phyloP scores from a whole-genome alignment of 148 eudicot genomes.

The Rhododendron mucronatum region DNA sequence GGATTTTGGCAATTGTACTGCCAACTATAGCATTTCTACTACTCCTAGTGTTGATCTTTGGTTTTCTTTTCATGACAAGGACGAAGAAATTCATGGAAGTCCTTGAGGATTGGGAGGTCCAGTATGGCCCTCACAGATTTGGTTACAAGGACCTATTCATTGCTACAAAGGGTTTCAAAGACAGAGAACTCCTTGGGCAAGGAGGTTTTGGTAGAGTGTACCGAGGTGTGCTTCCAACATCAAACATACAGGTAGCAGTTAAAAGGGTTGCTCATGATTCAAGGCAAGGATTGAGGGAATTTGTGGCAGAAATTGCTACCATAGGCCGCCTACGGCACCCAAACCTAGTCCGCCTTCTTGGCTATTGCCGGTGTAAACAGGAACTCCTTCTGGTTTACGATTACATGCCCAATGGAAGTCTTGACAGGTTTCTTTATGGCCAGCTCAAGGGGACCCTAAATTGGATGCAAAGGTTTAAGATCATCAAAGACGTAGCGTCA shows the following conservation, averaged over 20 bases:
- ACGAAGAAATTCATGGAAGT: neutral
- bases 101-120: conserved; percentile 8
- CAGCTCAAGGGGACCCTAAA: neutral
- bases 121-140: neutral
- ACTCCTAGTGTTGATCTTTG: no score
- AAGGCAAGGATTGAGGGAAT: conserved; percentile 6
- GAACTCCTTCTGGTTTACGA: conserved; percentile 5
- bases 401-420: neutral
- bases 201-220: neutral
- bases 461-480: conserved; percentile 6
- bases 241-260: neutral
- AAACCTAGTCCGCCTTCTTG: neutral
- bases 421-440: neutral
- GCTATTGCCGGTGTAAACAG: neutral
- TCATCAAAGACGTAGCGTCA: conserved; percentile 5
- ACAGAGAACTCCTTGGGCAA: neutral
- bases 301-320: conserved; percentile 10
- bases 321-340: neutral
- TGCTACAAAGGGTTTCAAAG: neutral
- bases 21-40: neutral
- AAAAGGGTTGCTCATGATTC: conserved; percentile 1
- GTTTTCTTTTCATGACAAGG: neutral
- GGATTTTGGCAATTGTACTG: neutral
- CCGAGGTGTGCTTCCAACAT: no score
- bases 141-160: neutral